A percentile compares a stretch with the other conserved stretches of the same genome.
Evolutionary conservation across 202 grass and related monocot genomes (phyloP).

Genomic region (Dendrocalamus latiflorus): DNA sequence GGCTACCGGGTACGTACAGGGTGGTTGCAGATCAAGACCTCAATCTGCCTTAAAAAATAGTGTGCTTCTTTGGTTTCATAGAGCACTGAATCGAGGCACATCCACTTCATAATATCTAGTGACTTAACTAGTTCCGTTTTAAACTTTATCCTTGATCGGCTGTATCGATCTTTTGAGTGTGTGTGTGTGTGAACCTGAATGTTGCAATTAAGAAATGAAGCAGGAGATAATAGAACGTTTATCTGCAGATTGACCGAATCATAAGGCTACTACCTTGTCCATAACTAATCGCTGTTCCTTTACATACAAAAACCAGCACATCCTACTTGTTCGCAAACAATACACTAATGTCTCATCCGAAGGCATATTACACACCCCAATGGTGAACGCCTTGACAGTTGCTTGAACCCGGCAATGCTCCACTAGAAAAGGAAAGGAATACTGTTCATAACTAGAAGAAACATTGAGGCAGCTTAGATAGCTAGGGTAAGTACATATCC

Average conservation of each 20-base stretch:
- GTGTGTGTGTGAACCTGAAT: neutral
- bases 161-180: no score
- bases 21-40: neutral
- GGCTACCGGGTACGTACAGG: no score
- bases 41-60: neutral
- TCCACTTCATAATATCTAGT: neutral
- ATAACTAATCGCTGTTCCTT: slow-evolving; percentile 33
- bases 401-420: neutral
- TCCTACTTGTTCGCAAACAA: slow-evolving; percentile 17
- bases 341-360: neutral
- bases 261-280: neutral
- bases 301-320: neutral
- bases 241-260: neutral
- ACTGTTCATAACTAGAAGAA: neutral
- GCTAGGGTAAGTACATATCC: neutral
- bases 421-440: neutral
- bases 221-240: neutral
- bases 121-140: neutral
- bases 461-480: neutral
- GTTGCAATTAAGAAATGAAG: neutral
- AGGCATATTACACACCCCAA: neutral
- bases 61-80: no score
- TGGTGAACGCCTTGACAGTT: neutral
- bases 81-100: no score
- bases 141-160: neutral